A percentile compares a stretch with the other conserved stretches of the same genome.
phyloP scores from a whole-genome alignment of 2,329 filamentous ascomycete genomes.

The Lachnellula occidentalis region DNA sequence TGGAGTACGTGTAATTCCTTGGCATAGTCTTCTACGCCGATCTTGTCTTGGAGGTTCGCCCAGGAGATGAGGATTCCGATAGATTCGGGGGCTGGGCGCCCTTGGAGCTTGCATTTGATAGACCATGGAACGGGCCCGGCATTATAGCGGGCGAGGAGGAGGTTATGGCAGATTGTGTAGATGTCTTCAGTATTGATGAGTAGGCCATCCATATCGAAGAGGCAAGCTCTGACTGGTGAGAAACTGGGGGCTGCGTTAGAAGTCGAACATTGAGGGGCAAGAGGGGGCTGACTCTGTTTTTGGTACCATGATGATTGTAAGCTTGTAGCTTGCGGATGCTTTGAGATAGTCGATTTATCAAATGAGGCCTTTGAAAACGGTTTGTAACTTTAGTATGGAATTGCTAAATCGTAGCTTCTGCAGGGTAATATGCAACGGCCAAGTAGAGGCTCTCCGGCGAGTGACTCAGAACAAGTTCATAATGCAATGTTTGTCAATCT shows the following conservation, averaged over 20 bases:
- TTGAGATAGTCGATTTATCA: background rate
- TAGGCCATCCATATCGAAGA: constrained; percentile 98
- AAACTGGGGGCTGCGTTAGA: constrained; percentile 45
- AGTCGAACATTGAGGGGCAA: background rate
- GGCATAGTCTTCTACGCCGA: constrained; percentile 62
- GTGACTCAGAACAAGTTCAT: background rate
- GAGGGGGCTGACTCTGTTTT: constrained; percentile 15
- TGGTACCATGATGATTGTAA: constrained; percentile 10
- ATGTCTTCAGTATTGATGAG: constrained; percentile 89
- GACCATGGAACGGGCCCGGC: constrained; percentile 75
- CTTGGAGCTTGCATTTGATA: constrained; percentile 75
- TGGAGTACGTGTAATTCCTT: constrained; percentile 58
- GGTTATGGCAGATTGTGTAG: constrained; percentile 80
- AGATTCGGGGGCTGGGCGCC: constrained; percentile 34
- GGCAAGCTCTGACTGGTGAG: constrained; percentile 77
- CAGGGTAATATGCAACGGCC: background rate
- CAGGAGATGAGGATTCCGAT: constrained; percentile 65
- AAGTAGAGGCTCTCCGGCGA: background rate
- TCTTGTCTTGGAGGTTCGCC: constrained; percentile 66
- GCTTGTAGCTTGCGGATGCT: background rate
- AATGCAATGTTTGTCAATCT: background rate
- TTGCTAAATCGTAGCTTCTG: no score
- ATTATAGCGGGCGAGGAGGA: constrained; percentile 69
- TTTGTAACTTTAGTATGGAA: no score
- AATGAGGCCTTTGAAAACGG: background rate